These are phyloP conservation scores for Stramenopiles sp. DNA, from an alignment of 352 stramenopile genomes.

Conservation along the genomic window DNA sequence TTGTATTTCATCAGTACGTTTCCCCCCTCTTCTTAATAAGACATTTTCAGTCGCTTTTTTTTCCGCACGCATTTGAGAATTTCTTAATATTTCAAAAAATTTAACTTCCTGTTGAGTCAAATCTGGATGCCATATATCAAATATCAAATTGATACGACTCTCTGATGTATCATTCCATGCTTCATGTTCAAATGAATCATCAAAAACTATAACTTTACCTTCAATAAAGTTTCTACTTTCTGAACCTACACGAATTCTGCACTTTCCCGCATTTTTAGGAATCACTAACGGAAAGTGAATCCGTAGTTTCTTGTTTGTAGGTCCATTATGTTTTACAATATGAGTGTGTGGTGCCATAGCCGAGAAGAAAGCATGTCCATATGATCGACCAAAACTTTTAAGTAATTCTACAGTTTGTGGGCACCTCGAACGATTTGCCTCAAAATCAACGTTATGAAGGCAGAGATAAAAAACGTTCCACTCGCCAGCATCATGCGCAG, in stretches of 20 bases:
- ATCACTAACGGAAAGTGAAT: slow-evolving; percentile 41
- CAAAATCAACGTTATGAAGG: too few species aligned
- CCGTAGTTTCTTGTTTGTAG: slow-evolving; percentile 56
- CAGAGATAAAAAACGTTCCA: too few species aligned
- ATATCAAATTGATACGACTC: slow-evolving; percentile 48
- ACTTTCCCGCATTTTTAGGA: slow-evolving; percentile 17
- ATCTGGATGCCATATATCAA: slow-evolving; percentile 79
- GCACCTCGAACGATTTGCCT: too few species aligned
- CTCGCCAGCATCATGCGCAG: too few species aligned
- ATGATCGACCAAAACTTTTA: too few species aligned
- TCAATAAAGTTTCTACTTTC: slow-evolving; percentile 29
- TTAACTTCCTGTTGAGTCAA: slow-evolving; percentile 37
- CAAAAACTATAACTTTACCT: slow-evolving; percentile 72
- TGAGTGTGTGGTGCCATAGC: slow-evolving; percentile 32
- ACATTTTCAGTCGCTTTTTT: too few species aligned
- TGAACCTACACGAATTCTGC: slow-evolving; percentile 29
- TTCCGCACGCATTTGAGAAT: too few species aligned
- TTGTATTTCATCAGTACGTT: too few species aligned
- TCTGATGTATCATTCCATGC: slow-evolving; percentile 50
- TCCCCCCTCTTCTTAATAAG: too few species aligned
- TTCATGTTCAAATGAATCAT: slow-evolving; percentile 93
- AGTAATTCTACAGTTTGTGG: too few species aligned
- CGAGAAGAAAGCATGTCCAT: slow-evolving; percentile 52
- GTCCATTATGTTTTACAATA: slow-evolving; percentile 33
- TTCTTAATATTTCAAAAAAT: too few species aligned